Conservation (phyloP, 176 grass and related monocot genomes). For the Triticum urartu region DNA sequence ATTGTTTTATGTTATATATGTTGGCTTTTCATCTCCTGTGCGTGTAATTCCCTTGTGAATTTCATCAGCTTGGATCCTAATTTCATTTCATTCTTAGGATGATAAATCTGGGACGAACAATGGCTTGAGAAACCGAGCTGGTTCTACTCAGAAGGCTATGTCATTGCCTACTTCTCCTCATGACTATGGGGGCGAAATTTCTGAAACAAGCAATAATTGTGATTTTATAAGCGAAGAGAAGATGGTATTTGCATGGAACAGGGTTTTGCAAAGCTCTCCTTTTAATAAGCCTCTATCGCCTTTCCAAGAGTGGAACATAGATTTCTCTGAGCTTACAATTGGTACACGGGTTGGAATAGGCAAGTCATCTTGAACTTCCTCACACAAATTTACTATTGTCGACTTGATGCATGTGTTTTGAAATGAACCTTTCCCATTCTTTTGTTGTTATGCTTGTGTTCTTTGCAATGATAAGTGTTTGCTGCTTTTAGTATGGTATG, state of each 20-base stretch:
- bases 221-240: slow-evolving; percentile 81
- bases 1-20: slow-evolving; percentile 15
- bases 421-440: neutral
- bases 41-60: slow-evolving; percentile 14
- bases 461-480: slow-evolving; percentile 13
- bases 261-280: slow-evolving; percentile 73
- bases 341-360: slow-evolving; percentile 99
- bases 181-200: slow-evolving; percentile 72
- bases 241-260: slow-evolving; percentile 76
- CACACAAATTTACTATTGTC: neutral
- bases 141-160: slow-evolving; percentile 77
- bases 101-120: slow-evolving; percentile 49
- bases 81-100: slow-evolving; percentile 53
- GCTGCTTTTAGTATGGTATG: slow-evolving; percentile 4
- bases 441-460: slow-evolving; percentile 18
- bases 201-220: slow-evolving; percentile 38
- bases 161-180: slow-evolving; percentile 96
- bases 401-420: neutral
- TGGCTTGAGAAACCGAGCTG: slow-evolving; percentile 50
- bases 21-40: slow-evolving; percentile 23
- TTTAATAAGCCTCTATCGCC: slow-evolving; percentile 88
- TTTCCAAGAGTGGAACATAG: slow-evolving; percentile 99
- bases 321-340: slow-evolving; percentile 95
- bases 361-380: slow-evolving; percentile 45
- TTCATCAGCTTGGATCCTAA: slow-evolving; percentile 24